Percentiles rank a stretch among this genome's conserved stretches.
These are phyloP conservation scores for Aspergillus brunneoviolaceus DNA, from an alignment of 2,329 filamentous ascomycete species.

Conservation along the genomic window DNA sequence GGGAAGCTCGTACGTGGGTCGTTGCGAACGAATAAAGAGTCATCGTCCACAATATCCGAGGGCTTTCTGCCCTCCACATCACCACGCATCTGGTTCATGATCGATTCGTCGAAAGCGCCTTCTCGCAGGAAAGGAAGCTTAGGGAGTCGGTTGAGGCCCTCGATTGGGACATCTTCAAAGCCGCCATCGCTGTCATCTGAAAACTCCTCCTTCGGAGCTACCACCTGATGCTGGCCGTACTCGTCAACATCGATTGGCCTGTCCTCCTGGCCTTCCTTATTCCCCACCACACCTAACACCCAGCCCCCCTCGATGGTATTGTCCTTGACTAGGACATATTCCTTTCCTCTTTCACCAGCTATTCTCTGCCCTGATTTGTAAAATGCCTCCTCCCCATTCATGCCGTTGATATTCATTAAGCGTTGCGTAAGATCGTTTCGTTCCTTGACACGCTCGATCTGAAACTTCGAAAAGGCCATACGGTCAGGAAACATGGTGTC, in stretches of 20 bases:
- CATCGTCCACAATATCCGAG: constrained; percentile 29
- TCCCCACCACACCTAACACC: constrained; percentile 90
- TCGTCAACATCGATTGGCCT: constrained; percentile 91
- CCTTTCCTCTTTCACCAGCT: constrained; percentile 76
- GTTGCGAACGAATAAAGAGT: constrained; percentile 58
- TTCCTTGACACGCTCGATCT: constrained; percentile 90
- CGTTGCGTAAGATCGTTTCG: constrained; percentile 92
- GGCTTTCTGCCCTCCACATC: constrained; percentile 7
- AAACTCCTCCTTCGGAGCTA: constrained; percentile 59
- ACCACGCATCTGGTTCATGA: constrained; percentile 27
- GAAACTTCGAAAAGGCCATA: constrained; percentile 95
- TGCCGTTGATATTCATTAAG: constrained; percentile 90
- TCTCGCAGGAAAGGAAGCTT: constrained; percentile 52
- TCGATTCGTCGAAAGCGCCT: constrained; percentile 38
- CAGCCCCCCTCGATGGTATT: constrained; percentile 92
- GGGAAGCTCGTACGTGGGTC: constrained; percentile 38
- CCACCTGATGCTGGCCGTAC: constrained; percentile 49
- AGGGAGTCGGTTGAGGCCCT: constrained; percentile 81
- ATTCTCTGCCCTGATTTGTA: constrained; percentile 58
- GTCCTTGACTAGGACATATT: constrained; percentile 96
- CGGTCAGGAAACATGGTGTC: constrained; percentile 96
- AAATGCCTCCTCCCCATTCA: constrained; percentile 73
- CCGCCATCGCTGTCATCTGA: constrained; percentile 68
- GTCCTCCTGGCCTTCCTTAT: constrained; percentile 74
- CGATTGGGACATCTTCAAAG: constrained; percentile 91